Conservation (phyloP, 805 yeast genomes). For the Diddensiella santjacobensis region DNA sequence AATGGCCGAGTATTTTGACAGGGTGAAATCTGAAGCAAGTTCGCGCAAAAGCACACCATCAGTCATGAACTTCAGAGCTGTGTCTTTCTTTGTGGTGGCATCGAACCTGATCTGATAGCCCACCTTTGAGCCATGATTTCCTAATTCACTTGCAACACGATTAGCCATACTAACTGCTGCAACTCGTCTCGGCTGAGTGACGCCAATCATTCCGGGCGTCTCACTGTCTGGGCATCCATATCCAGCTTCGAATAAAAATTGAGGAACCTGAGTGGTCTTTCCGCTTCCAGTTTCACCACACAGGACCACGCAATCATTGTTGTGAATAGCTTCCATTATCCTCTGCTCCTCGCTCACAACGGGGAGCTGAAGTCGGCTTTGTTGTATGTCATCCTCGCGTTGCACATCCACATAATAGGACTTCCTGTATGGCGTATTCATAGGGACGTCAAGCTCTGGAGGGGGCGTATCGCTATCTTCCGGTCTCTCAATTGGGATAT, state of each 20-base stretch:
- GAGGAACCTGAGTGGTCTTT: conserved; percentile 97
- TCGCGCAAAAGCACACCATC: conserved; percentile 94
- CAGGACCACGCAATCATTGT: conserved; percentile 82
- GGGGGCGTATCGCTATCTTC: conserved; percentile 74
- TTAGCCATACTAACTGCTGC: conserved; percentile 83
- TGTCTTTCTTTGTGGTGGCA: conserved; percentile 54
- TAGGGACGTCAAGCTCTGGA: conserved; percentile 56
- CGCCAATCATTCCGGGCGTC: conserved; percentile 90
- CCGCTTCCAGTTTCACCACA: conserved; percentile 99
- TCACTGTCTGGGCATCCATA: conserved; percentile 61
- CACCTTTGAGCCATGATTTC: conserved; percentile 65
- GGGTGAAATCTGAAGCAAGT: conserved; percentile 80
- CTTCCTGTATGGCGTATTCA: conserved; percentile 48
- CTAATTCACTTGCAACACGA: conserved; percentile 79
- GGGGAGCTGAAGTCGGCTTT: conserved; percentile 68
- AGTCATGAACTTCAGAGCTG: conserved; percentile 85
- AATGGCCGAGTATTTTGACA: conserved; percentile 78
- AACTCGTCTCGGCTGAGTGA: conserved; percentile 89
- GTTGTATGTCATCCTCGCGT: conserved; percentile 64
- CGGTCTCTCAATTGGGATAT: conserved; percentile 53
- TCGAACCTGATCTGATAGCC: conserved; percentile 90
- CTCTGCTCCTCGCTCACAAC: conserved; percentile 87
- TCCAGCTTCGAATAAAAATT: conserved; percentile 89
- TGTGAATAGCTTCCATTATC: conserved; percentile 93
- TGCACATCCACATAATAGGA: conserved; percentile 65